Base-by-base conservation (phyloP, 73 alveolate species). In the Stentor roeselii region DNA sequence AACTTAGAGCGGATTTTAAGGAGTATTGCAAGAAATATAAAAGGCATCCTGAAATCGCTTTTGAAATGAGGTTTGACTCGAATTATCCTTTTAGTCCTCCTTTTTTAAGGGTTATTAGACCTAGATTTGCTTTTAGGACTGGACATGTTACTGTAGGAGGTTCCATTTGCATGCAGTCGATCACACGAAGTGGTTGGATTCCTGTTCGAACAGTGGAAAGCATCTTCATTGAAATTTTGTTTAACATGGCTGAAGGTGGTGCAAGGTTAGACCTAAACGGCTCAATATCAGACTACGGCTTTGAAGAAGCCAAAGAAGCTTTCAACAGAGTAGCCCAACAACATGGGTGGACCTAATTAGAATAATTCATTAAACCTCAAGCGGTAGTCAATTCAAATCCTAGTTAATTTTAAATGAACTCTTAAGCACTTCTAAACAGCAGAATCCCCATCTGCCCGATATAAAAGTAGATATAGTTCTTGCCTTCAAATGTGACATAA, bases 401-500 rank as follows among this genome's bases (percentile, higher is more conserved):
- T n/a, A n/a, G n/a, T n/a, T n/a, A n/a, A n/a, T n/a, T n/a, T n/a
- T n/a, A n/a, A n/a, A n/a, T n/a, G n/a, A n/a, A n/a, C n/a, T n/a
- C n/a, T n/a, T 67, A 67, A 67, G 80, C 80, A 34, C 80, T 67
- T 60, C 95, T 97, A 92, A 93, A 97, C 75, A 97, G 93, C 75
- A 97, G 91, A 58, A 97, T 96, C 30, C 99, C 99, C 82, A 95
- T 91, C 88, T 95, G 95, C 60, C 99, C 99, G 35, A 95, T 91
- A 86, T 97, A 97, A 95, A 97, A 96, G 92, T 93, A 97, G 59
- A 97, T 93, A 95, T 95, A 97, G 91, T 97, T 97, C 86, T 94
- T 97, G 75, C 96, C 90, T 58, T 95, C 96, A 75, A 93, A 94
- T 42, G 98, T 96, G 42, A 96, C 99, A 88, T 82, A 92, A 30